Conservation (phyloP, 106 monocot genomes). For the Vanilla planifolia region DNA sequence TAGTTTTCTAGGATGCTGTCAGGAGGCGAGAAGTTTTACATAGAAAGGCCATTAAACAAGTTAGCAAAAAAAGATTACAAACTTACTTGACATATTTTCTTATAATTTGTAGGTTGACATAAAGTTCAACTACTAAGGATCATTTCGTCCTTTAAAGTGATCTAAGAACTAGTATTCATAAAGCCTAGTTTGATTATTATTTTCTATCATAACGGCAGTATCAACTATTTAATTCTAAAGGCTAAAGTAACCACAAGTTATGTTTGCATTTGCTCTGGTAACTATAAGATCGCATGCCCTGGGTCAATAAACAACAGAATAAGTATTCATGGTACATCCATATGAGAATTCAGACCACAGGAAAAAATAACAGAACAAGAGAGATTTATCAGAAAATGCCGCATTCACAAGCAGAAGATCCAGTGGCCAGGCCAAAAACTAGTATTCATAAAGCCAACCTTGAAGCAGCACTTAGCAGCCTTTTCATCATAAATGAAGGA, state of each 20-base stretch:
- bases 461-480: constrained; percentile 79
- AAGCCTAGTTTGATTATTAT: too few species aligned
- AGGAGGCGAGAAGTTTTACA: too few species aligned
- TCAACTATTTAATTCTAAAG: not conserved
- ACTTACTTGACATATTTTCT: too few species aligned
- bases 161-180: too few species aligned
- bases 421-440: not conserved
- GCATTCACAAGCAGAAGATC: not conserved
- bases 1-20: too few species aligned
- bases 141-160: too few species aligned
- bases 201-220: not conserved
- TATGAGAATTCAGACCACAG: not conserved
- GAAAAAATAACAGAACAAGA: not conserved
- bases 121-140: too few species aligned
- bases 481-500: constrained; percentile 61
- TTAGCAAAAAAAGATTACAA: too few species aligned
- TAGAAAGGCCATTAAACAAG: too few species aligned
- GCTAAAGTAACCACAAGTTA: not conserved
- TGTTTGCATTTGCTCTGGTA: not conserved
- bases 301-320: too few species aligned
- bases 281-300: not conserved
- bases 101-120: too few species aligned
- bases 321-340: too few species aligned
- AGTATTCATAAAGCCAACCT: constrained; percentile 31
- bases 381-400: not conserved